phyloP scores from a whole-genome alignment of 192 early-diverging fungal genomes.

The Backusella australiensis region DNA sequence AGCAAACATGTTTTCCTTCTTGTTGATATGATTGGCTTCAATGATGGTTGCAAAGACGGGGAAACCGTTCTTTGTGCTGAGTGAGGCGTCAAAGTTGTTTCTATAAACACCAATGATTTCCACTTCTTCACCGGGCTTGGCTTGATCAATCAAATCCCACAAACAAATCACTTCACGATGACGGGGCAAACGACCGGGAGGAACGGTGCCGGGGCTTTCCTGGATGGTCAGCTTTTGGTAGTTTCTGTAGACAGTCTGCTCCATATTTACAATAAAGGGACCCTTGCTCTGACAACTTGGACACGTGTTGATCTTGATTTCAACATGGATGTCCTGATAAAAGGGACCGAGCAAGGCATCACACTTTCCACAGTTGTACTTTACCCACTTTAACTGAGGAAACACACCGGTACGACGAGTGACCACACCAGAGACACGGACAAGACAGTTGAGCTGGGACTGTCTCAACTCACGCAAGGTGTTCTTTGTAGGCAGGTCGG shows the following conservation, averaged over 20 bases:
- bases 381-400: slow-evolving; percentile 96
- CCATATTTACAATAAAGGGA: slow-evolving; percentile 87
- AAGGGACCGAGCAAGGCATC: slow-evolving; percentile 88
- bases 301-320: slow-evolving; percentile 84
- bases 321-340: slow-evolving; percentile 87
- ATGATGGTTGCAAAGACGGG: slow-evolving; percentile 96
- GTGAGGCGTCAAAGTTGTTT: slow-evolving; percentile 89
- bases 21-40: slow-evolving; percentile 93
- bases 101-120: slow-evolving; percentile 94
- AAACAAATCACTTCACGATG: slow-evolving; percentile 91
- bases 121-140: slow-evolving; percentile 94
- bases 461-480: slow-evolving; percentile 91
- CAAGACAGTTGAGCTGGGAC: slow-evolving; percentile 86
- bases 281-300: slow-evolving; percentile 88
- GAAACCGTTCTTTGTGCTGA: slow-evolving; percentile 92
- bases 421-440: slow-evolving; percentile 90
- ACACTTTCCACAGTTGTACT: slow-evolving; percentile 95
- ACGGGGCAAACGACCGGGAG: slow-evolving; percentile 91
- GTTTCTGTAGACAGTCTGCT: slow-evolving; percentile 97
- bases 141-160: slow-evolving; percentile 95
- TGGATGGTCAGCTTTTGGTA: slow-evolving; percentile 96
- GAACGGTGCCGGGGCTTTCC: slow-evolving; percentile 94
- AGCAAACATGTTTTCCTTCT: slow-evolving; percentile 87
- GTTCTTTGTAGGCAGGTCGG: slow-evolving; percentile 80
- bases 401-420: slow-evolving; percentile 93